These are phyloP conservation scores for Saccharum spontaneum DNA, from an alignment of 176 grass and related monocot species.

Conservation along the genomic window DNA sequence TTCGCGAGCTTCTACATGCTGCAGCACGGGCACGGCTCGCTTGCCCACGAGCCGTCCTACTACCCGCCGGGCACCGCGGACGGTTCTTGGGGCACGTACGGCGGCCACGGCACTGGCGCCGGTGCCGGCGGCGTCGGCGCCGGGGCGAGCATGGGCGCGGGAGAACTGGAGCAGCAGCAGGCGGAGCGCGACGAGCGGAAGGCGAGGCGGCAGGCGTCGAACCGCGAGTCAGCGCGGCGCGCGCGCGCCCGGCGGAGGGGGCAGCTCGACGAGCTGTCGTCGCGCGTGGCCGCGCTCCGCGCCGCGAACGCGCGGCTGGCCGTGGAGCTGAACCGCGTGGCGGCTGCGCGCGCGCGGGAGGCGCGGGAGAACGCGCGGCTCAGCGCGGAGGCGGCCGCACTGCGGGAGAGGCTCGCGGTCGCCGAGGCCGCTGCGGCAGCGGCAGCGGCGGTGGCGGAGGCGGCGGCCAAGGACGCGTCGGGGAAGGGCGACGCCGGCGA, in stretches of 20 bases:
- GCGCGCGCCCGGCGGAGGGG: constrained; percentile 42
- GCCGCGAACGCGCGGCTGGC: constrained; percentile 40
- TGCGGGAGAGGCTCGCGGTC: constrained; percentile 32
- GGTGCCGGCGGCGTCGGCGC: not conserved
- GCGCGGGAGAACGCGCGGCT: constrained; percentile 38
- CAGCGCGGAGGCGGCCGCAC: not conserved
- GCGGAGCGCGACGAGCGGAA: constrained; percentile 30
- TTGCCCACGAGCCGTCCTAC: not conserved
- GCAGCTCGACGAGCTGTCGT: constrained; percentile 47
- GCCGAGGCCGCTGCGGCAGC: not conserved
- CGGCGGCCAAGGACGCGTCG: not conserved
- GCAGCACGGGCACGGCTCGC: not conserved
- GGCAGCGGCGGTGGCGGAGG: not conserved
- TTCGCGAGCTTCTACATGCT: constrained; percentile 9
- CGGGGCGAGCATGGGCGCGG: not conserved
- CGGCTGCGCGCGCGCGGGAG: constrained; percentile 16
- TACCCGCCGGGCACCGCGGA: not conserved
- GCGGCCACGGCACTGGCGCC: not conserved
- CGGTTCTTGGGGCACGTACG: not conserved
- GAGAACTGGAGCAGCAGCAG: not conserved
- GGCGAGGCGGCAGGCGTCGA: constrained; percentile 56
- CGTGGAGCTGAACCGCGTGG: constrained; percentile 46
- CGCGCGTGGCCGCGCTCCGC: constrained; percentile 31
- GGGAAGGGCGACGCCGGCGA: not conserved
- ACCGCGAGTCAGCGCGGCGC: constrained; percentile 56